These are phyloP conservation scores for Pythium phragmitis DNA, from an alignment of 352 stramenopile species.

Conservation along the genomic window DNA sequence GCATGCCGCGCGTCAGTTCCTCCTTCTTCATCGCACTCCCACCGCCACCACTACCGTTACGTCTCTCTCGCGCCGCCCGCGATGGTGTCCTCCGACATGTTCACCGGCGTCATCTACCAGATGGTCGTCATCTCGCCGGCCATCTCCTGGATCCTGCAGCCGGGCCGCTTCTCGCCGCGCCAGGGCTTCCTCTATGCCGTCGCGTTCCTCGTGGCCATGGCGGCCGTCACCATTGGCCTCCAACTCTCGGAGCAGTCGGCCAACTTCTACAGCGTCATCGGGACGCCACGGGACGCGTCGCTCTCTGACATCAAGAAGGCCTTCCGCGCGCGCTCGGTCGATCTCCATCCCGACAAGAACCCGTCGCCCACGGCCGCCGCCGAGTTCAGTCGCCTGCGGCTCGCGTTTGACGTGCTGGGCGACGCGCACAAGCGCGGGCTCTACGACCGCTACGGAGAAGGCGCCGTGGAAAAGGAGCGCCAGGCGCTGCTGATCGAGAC, in stretches of 20 bases:
- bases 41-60: neutral
- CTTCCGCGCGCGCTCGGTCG: conserved; percentile 94
- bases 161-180: conserved; percentile 91
- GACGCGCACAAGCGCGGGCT: conserved; percentile 93
- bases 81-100: conserved; percentile 50
- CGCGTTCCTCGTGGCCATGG: conserved; percentile 90
- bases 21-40: neutral
- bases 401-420: conserved; percentile 92
- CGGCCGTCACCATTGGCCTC: conserved; percentile 89
- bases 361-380: conserved; percentile 87
- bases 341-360: conserved; percentile 98
- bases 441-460: conserved; percentile 96
- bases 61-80: neutral
- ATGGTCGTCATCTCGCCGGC: conserved; percentile 82
- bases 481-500: conserved; percentile 87
- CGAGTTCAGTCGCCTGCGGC: conserved; percentile 93
- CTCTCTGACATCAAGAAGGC: conserved; percentile 95
- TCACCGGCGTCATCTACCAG: conserved; percentile 68
- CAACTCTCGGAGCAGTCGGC: conserved; percentile 88
- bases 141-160: conserved; percentile 95
- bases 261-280: conserved; percentile 95
- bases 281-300: conserved; percentile 85
- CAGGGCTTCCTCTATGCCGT: conserved; percentile 95
- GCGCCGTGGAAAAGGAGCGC: conserved; percentile 87
- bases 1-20: conserved; percentile 19